phyloP scores from a whole-genome alignment of 2,329 filamentous ascomycete species.

The Cladophialophora exuberans region DNA sequence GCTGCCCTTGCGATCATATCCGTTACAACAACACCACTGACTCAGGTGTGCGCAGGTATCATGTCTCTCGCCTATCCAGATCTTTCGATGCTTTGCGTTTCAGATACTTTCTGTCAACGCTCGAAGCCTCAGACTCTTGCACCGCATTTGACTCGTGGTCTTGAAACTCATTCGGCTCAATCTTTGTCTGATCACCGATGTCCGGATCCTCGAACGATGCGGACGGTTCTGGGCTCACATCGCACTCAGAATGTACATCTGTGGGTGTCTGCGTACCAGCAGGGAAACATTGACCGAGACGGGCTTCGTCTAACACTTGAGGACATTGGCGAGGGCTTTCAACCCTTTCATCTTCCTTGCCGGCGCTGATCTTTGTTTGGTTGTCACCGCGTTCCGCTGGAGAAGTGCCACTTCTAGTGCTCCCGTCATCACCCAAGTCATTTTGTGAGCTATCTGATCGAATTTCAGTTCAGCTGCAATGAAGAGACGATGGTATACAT shows the following conservation, averaged over 20 bases:
- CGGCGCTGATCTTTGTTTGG: neutral
- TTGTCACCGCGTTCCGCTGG: neutral
- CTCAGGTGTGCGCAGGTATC: neutral
- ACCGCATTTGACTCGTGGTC: neutral
- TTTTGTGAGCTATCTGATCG: neutral
- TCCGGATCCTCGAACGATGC: neutral
- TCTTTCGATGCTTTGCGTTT: conserved; percentile 8
- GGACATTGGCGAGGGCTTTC: neutral
- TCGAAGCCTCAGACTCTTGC: neutral
- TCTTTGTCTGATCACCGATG: neutral
- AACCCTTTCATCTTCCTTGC: neutral
- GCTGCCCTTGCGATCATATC: neutral
- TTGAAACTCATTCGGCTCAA: neutral
- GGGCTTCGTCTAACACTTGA: neutral
- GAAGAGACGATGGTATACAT: neutral
- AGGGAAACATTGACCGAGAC: neutral
- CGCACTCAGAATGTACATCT: neutral
- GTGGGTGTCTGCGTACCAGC: neutral
- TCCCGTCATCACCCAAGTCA: neutral
- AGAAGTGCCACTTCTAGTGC: neutral
- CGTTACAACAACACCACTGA: neutral
- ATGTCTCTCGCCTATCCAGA: neutral
- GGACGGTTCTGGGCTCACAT: neutral
- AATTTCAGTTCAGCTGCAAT: neutral
- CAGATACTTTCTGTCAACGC: neutral